A percentile compares a stretch with the other conserved stretches of the same genome.
These are phyloP conservation scores for Atkinsonella texensis DNA, from an alignment of 2,329 filamentous ascomycete genomes.

Conservation along the genomic window DNA sequence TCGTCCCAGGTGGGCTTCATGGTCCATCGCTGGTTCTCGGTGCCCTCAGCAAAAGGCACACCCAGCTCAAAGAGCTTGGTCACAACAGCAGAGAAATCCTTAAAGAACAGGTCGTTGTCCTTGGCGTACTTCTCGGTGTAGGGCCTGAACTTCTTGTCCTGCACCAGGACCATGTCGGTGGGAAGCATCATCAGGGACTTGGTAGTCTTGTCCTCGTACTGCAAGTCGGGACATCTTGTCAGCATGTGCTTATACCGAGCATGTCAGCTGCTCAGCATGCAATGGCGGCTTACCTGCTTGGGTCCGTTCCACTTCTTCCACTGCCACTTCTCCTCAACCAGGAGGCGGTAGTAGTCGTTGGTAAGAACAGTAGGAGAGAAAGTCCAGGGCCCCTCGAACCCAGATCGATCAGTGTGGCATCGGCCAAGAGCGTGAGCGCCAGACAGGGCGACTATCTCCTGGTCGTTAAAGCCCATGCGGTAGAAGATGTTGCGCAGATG, in stretches of 20 bases:
- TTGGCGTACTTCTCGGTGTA: constrained; percentile 81
- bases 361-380: constrained; percentile 85
- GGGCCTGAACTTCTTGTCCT: constrained; percentile 76
- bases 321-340: constrained; percentile 86
- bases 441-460: constrained; percentile 82
- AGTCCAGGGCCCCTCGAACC: constrained; percentile 82
- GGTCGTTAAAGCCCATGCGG: constrained; percentile 96
- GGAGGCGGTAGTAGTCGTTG: constrained; percentile 87
- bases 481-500: constrained; percentile 88
- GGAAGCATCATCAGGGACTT: constrained; percentile 97
- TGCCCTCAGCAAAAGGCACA: constrained; percentile 67
- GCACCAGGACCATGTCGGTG: constrained; percentile 73
- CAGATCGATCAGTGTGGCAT: constrained; percentile 79
- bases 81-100: constrained; percentile 73
- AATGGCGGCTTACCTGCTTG: constrained; percentile 41
- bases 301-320: constrained; percentile 88
- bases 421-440: constrained; percentile 83
- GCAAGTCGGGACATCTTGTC: constrained; percentile 20
- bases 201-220: constrained; percentile 78
- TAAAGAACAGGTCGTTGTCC: constrained; percentile 86
- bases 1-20: constrained; percentile 46
- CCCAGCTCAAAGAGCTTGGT: constrained; percentile 85
- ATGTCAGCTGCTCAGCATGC: constrained; percentile 5
- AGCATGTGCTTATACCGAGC: constrained; percentile 2
- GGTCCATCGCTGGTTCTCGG: constrained; percentile 41